Evolutionary conservation across 176 grass and related monocot species (phyloP), one percentile per base, ranked within the genome.

Genomic region (Triticum monococcum): DNA sequence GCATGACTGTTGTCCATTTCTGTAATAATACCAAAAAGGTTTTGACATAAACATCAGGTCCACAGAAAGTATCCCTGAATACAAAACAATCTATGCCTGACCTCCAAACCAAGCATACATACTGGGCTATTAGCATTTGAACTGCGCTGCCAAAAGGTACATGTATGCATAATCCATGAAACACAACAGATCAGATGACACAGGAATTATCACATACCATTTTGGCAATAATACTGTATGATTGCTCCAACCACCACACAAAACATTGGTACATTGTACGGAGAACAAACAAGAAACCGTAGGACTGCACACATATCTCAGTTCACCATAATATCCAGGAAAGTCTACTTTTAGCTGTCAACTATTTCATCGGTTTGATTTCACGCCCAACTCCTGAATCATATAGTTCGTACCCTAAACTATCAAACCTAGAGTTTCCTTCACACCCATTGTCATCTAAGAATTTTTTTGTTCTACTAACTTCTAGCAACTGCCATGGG

Each of bases 1-100:
- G 62, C 13, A 81, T 70, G 23, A 13, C 59, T 75, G 23, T 16
- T 76, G 68, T 68, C 65, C 60, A 76, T 62, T 75, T 79, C 8
- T 83, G 16, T 54, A 54, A 54, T 48, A 56, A 26, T 52, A 43
- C 24, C 31, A 36, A 43, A 78, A 67, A 45, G 46, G 16, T 62
- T n/a, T 48, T 60, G 10, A 48, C 28, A 63, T 22, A 68, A 80
- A 18, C 59, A 68, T 37, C 22, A 16, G 14, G n/a, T 26, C 45
- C 37, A 75, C 20, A 67, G 3, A 17, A 74, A 57, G 73, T 59
- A 10, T 25, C 45, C 4, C 26, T 31, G 20, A 56, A 83, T 79
- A 41, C 25, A 79, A 36, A 14, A 60, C 52, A 78, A 23, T 11
- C 20, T 85, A 23, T 22, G 64, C 33, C 5, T 67, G 79, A 74